Evolutionary conservation across 129 eudicot genomes (phyloP), one percentile per base, ranked within the genome.

Genomic region (Smallanthus sonchifolius): DNA sequence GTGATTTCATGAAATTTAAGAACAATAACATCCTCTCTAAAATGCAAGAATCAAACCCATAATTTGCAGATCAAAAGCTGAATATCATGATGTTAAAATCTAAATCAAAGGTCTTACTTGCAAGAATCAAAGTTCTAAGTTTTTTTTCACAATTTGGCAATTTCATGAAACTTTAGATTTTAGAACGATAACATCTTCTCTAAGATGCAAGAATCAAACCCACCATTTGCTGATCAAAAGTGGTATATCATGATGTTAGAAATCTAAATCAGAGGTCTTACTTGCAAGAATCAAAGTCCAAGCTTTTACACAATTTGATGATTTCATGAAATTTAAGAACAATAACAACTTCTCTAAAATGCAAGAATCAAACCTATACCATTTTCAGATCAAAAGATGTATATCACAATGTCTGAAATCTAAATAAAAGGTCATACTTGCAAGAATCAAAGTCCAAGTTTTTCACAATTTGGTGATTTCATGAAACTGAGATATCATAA

Each of bases 251-350:
- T 40, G 9, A 40, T 2, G 44, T 40, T 40, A 16, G 11, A 66
- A 39, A 67, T 4, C 3, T 1, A 39, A 19, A 54, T 10, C 10
- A 73, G 75, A 74, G 28, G 24, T 7, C 96, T 89, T 80, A 92
- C 97, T 54, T 88, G 96, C 97, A 87, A 24, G 30, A 24, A 24
- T 24, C 30, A 24, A 24, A 24, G 30, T 24, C 30, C 30, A 24
- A 24, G 30, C 30, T 24, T 24, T 24, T 24, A 0, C 30, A 24
- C 30, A 24, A 24, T 24, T 24, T 24, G 30, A 1, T 1, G 1
- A 24, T 20, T 55, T 19, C 10, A 7, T 17, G 10, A 54, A 54
- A 52, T 8, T 2, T 55, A 55, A 20, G 6, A 55, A 55, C 35
- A 20, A 19, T 0, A 55, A 17, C 35, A 19, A 7, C 61, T 7